Percentiles rank a stretch among this genome's conserved stretches.
Conservation (phyloP, 1,139 yeast genomes). For the Candida dubliniensis region DNA sequence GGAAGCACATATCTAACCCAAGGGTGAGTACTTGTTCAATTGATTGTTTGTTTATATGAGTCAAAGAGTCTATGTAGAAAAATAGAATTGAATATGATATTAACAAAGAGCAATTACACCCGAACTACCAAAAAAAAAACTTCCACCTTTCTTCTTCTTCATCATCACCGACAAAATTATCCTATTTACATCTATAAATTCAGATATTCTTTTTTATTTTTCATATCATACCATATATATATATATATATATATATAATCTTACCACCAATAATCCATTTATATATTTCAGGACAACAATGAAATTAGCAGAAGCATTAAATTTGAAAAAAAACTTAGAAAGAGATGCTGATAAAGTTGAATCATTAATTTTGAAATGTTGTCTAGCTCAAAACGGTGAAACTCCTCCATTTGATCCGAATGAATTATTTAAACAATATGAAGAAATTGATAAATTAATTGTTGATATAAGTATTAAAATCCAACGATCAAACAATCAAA, state of each 20-base stretch:
- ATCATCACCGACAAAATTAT: no score
- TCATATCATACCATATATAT: background rate
- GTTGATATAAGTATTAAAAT: background rate
- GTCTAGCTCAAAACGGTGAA: conserved; percentile 2
- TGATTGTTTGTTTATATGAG: no score
- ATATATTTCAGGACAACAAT: background rate
- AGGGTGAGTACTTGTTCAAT: no score
- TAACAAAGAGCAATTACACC: no score
- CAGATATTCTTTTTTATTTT: no score
- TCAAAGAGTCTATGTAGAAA: no score
- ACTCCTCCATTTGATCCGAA: conserved; percentile 5
- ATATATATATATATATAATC: background rate
- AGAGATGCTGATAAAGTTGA: background rate
- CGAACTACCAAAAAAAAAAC: no score
- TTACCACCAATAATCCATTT: background rate
- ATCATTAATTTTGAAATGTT: background rate
- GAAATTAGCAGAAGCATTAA: conserved; percentile 5
- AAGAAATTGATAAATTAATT: background rate
- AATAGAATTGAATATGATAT: no score
- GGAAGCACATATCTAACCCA: no score
- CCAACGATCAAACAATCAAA: conserved; percentile 2
- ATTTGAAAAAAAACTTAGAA: conserved; percentile 1
- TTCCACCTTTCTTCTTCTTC: no score
- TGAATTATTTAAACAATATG: conserved; percentile 1
- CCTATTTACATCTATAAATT: no score